Evolutionary conservation across 2,329 filamentous ascomycete species (phyloP), one percentile per base, ranked within the genome.

Genomic region (Nothophoma quercina): DNA sequence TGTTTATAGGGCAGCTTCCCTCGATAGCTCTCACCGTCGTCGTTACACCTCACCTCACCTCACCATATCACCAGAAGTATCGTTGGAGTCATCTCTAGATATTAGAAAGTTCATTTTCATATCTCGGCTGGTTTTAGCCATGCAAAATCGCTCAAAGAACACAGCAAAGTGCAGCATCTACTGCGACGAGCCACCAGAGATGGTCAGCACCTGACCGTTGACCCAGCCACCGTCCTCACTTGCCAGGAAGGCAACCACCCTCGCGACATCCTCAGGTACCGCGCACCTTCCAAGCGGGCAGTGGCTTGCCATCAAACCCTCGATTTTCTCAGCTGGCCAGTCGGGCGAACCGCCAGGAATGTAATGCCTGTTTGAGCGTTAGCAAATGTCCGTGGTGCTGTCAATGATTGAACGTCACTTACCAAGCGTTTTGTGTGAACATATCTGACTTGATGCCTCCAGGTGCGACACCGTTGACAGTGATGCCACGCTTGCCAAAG

Each of bases 391-490:
- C 7, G 15, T 26, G n/a, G n/a, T 23, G 8, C 9, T 22, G 26
- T 21, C 21, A 22, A 26, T 12, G 9, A 8, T 15, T 19, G n/a
- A 19, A 2, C 28, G 5, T 30, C 5, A 26, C 41, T 44, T 35
- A 44, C 41, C 77, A 77, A 19, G 85, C 81, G 72, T 88, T 88
- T 73, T 85, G 81, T 7, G 56, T 81, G 77, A 88, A 91, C 88
- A 91, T 91, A 73, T 91, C 89, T 34, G 81, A 86, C 81, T 89
- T 88, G 78, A 90, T 86, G 35, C 87, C 87, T 49, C 87, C 87
- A 1, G 88, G 88, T 2, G 88, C 88, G 38, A 90, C 86, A 59
- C 86, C 87, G 65, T 90, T 90, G 75, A 88, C 87, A 0, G 87
- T 90, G 68, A 90, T 86, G 42, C 85, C 82, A 65, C 83, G 82